These are phyloP conservation scores for Oryza glumipatula DNA, from an alignment of 176 grass and related monocot genomes.

Conservation along the genomic window DNA sequence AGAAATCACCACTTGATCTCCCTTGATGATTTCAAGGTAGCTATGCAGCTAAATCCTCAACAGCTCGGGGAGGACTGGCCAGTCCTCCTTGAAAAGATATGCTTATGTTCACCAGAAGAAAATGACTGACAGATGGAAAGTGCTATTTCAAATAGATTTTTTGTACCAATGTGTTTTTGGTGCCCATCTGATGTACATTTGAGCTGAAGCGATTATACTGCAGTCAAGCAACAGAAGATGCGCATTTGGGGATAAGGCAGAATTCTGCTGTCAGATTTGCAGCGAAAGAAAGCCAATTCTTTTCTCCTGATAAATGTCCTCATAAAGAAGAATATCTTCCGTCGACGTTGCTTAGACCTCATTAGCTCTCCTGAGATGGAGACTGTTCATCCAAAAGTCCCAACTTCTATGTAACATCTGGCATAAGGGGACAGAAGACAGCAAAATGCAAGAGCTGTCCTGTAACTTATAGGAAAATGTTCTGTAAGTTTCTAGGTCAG, in stretches of 20 bases:
- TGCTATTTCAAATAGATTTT: slow-evolving; percentile 52
- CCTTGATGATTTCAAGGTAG: slow-evolving; percentile 82
- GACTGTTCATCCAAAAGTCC: slow-evolving; percentile 57
- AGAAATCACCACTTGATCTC: slow-evolving; percentile 55
- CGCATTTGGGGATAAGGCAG: slow-evolving; percentile 42
- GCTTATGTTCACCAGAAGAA: slow-evolving; percentile 63
- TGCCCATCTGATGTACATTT: slow-evolving; percentile 62
- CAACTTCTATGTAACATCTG: slow-evolving; percentile 60
- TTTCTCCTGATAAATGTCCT: slow-evolving; percentile 52
- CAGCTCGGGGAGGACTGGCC: slow-evolving; percentile 87
- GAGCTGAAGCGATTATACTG: slow-evolving; percentile 43
- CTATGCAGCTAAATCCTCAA: slow-evolving; percentile 91
- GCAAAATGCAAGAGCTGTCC: slow-evolving; percentile 59
- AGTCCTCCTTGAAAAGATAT: slow-evolving; percentile 87
- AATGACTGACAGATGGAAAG: slow-evolving; percentile 62
- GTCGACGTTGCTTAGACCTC: slow-evolving; percentile 42
- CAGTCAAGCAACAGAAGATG: slow-evolving; percentile 54
- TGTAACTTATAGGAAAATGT: slow-evolving; percentile 79
- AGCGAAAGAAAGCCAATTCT: slow-evolving; percentile 45
- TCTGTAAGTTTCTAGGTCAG: slow-evolving; percentile 72
- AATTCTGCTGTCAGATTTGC: slow-evolving; percentile 48
- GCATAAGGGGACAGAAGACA: slow-evolving; percentile 51
- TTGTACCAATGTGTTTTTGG: slow-evolving; percentile 52
- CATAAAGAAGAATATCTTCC: slow-evolving; percentile 62
- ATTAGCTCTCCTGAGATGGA: slow-evolving; percentile 52